Evolutionary conservation across 805 yeast species (phyloP).

Genomic region (Sugiyamaella valdiviana): DNA sequence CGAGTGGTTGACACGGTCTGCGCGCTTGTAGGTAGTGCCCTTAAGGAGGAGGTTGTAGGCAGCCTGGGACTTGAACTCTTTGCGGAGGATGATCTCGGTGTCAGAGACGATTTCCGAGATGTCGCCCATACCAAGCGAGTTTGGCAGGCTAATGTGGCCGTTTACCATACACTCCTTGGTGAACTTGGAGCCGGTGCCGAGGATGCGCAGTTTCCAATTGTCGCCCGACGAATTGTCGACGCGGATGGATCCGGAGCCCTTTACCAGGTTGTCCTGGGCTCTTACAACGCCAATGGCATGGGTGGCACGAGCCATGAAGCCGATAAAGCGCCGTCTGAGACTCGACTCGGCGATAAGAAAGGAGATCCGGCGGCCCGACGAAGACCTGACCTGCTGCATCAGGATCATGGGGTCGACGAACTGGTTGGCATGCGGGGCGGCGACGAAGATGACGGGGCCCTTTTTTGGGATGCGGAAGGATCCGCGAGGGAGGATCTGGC

Average conservation of each 20-base stretch:
- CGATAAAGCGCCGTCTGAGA: constrained; percentile 58
- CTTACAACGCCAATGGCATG: constrained; percentile 86
- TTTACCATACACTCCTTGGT: constrained; percentile 52
- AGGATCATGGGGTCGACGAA: constrained; percentile 80
- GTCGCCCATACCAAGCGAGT: constrained; percentile 69
- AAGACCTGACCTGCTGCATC: constrained; percentile 69
- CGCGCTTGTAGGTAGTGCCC: constrained; percentile 61
- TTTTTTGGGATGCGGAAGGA: constrained; percentile 61
- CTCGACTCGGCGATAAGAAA: constrained; percentile 84
- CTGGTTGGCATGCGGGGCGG: constrained; percentile 97
- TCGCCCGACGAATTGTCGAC: constrained; percentile 40
- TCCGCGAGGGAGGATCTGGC: constrained; percentile 86
- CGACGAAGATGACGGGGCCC: constrained; percentile 88
- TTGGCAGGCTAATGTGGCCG: constrained; percentile 73
- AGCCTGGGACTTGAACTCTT: constrained; percentile 57
- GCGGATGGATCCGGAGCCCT: constrained; percentile 61
- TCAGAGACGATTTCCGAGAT: constrained; percentile 64
- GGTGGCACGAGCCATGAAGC: constrained; percentile 67
- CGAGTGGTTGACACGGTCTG: constrained; percentile 80
- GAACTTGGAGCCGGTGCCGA: constrained; percentile 66
- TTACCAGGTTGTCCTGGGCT: constrained; percentile 75
- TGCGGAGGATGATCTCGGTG: constrained; percentile 58
- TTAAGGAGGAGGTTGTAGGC: constrained; percentile 37
- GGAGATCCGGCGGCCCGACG: constrained; percentile 61
- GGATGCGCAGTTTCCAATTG: constrained; percentile 46